These are phyloP conservation scores for Ormosia semicastrata DNA, from an alignment of 306 rosid species.

Conservation along the genomic window DNA sequence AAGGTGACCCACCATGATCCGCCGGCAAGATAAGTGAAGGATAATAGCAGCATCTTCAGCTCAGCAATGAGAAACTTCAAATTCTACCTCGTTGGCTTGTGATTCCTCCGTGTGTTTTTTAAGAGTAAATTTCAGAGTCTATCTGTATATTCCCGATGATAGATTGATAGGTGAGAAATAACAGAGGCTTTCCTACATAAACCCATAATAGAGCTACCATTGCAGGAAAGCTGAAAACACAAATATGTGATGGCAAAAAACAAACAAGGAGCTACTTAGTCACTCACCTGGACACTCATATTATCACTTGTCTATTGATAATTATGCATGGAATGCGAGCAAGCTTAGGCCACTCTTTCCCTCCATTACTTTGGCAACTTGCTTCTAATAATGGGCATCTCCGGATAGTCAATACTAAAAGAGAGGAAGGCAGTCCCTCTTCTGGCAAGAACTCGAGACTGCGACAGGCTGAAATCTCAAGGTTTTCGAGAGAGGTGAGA, in stretches of 20 bases:
- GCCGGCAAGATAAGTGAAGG: too few relatives aligned
- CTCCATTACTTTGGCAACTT: background rate
- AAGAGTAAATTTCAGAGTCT: too few relatives aligned
- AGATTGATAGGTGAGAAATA: too few relatives aligned
- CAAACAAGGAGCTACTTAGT: background rate
- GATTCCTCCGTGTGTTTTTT: too few relatives aligned
- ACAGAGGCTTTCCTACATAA: background rate
- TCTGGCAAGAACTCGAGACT: background rate
- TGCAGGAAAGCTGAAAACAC: background rate
- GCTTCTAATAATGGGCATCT: background rate
- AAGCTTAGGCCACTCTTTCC: conserved; percentile 12
- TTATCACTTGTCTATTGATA: background rate
- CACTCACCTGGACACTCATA: background rate
- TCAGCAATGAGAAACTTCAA: too few relatives aligned
- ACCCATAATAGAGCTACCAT: background rate
- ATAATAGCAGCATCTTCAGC: too few relatives aligned
- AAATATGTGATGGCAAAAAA: background rate
- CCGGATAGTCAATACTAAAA: background rate
- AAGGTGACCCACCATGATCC: too few relatives aligned
- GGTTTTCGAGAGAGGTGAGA: background rate
- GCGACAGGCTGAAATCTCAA: background rate
- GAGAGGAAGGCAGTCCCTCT: background rate
- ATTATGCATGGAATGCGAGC: background rate
- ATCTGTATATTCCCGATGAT: too few relatives aligned
- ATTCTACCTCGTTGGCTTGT: too few relatives aligned